A percentile compares a stretch with the other conserved stretches of the same genome.
These are phyloP conservation scores for Sodiomyces alkalinus DNA, from an alignment of 2,329 filamentous ascomycete genomes.

Conservation along the genomic window DNA sequence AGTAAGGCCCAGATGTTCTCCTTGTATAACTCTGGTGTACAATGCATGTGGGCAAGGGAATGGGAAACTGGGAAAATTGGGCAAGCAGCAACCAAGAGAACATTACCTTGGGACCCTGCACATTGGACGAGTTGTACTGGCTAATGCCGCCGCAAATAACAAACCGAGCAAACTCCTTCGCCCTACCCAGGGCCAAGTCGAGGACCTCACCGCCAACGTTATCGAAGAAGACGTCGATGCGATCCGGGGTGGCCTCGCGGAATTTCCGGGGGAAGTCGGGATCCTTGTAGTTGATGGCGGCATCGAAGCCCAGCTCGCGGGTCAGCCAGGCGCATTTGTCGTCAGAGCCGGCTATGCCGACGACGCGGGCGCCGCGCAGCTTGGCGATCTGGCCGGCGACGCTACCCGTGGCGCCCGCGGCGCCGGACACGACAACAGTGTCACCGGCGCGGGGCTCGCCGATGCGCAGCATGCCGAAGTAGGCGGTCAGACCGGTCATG, in stretches of 20 bases:
- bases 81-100: no score
- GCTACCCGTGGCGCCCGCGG: slow-evolving; percentile 63
- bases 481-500: slow-evolving; percentile 58
- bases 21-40: no score
- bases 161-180: slow-evolving; percentile 47
- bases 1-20: no score
- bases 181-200: slow-evolving; percentile 47
- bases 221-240: slow-evolving; percentile 59
- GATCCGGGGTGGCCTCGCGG: slow-evolving; percentile 38
- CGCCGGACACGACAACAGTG: slow-evolving; percentile 62
- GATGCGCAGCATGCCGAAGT: slow-evolving; percentile 57
- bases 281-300: slow-evolving; percentile 55
- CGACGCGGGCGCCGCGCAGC: slow-evolving; percentile 45
- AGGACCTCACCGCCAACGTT: slow-evolving; percentile 61
- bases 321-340: slow-evolving; percentile 54
- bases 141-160: slow-evolving; percentile 59
- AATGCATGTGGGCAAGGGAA: no score
- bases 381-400: slow-evolving; percentile 69
- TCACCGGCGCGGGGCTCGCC: slow-evolving; percentile 54
- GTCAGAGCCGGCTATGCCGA: slow-evolving; percentile 50
- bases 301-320: slow-evolving; percentile 50
- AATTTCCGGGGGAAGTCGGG: slow-evolving; percentile 44
- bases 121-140: slow-evolving; percentile 46
- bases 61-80: no score
- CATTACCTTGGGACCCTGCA: slow-evolving; percentile 35